Percentiles rank a stretch among this genome's conserved stretches.
These are phyloP conservation scores for Phytophthora citrophthora DNA, from an alignment of 352 stramenopile species.

Conservation along the genomic window DNA sequence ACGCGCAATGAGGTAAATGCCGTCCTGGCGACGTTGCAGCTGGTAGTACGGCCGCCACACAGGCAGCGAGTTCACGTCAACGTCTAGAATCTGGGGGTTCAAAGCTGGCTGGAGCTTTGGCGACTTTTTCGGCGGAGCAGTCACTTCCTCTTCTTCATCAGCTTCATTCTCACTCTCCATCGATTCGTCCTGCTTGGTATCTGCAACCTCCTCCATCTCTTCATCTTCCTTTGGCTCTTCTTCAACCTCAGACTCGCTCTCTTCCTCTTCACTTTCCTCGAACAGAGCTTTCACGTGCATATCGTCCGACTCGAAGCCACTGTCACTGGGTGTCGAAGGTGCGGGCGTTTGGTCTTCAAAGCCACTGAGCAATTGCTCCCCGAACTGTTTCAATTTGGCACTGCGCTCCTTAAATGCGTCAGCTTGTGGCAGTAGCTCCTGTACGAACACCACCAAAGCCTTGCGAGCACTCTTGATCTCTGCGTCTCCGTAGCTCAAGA, in stretches of 20 bases:
- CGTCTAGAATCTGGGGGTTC: background rate
- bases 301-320: constrained; percentile 29
- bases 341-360: constrained; percentile 8
- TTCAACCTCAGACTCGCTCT: constrained; percentile 12
- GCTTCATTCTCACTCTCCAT: constrained; percentile 27
- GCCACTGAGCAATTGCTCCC: constrained; percentile 32
- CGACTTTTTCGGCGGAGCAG: constrained; percentile 13
- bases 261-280: constrained; percentile 31
- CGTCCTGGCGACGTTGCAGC: constrained; percentile 51
- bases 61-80: constrained; percentile 44
- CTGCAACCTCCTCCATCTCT: constrained; percentile 9
- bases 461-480: constrained; percentile 62
- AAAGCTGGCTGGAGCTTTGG: background rate
- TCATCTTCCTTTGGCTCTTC: constrained; percentile 15
- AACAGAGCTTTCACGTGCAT: constrained; percentile 35
- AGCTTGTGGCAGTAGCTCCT: constrained; percentile 50
- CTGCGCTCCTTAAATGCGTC: constrained; percentile 54
- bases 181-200: constrained; percentile 21
- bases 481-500: constrained; percentile 64
- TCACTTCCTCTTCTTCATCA: constrained; percentile 20
- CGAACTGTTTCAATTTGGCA: constrained; percentile 51
- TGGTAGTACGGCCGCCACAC: constrained; percentile 72
- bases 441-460: constrained; percentile 54
- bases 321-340: constrained; percentile 12
- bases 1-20: constrained; percentile 49